Evolutionary conservation across 345 rosid genomes (phyloP).

Genomic region (Mangifera indica): DNA sequence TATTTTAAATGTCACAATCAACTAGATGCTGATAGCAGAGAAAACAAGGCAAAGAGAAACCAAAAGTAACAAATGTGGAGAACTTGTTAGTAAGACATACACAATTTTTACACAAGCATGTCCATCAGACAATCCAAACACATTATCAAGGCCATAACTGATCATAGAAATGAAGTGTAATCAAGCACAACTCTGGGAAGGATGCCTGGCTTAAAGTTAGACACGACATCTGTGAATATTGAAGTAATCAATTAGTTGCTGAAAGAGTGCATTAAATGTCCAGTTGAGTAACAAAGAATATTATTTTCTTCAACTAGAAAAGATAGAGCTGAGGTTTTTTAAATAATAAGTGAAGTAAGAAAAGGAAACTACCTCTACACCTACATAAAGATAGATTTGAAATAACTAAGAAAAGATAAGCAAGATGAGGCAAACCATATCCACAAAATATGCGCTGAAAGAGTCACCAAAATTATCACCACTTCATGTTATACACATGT

Average conservation of each 20-base stretch:
- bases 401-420: background rate
- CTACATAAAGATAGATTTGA: background rate
- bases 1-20: slow-evolving; percentile 4
- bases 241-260: background rate
- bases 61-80: background rate
- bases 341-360: background rate
- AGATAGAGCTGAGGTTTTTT: background rate
- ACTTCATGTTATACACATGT: background rate
- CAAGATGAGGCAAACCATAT: background rate
- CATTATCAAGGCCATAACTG: background rate
- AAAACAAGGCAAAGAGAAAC: background rate
- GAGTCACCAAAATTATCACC: background rate
- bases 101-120: background rate
- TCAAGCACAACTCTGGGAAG: background rate
- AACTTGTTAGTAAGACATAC: background rate
- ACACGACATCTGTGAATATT: background rate
- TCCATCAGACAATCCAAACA: background rate
- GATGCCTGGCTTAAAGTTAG: background rate
- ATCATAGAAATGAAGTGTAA: background rate
- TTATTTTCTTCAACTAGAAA: background rate
- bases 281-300: background rate
- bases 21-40: background rate
- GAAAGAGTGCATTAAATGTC: background rate
- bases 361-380: too few relatives aligned
- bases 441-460: background rate